Evolutionary conservation across 352 stramenopile genomes (phyloP), one percentile per base, ranked within the genome.

Genomic region (Globisporangium cylindrosporum): DNA sequence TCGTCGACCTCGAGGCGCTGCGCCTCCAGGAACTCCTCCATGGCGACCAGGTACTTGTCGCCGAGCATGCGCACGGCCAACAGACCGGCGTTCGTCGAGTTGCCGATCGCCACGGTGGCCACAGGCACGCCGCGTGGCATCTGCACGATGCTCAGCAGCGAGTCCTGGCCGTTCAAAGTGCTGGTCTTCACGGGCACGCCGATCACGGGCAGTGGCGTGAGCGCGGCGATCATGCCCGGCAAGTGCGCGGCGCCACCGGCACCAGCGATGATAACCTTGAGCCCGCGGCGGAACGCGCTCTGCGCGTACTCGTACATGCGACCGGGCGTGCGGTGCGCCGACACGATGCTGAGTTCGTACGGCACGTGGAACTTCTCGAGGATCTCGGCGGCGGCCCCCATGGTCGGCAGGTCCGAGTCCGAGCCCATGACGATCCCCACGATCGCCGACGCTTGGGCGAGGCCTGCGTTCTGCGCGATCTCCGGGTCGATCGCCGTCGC

Each of bases 41-140:
- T 99, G 49, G 91, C 87, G 20, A 88, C 78, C 60, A 93, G 73
- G 61, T 96, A 85, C 54, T 81, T 65, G 32, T 79, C 89, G 36
- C 89, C 96, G 9, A 99, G 80, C 57, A 98, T 99, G 36, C 97
- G 88, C 58, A 99, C 93, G 27, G 98, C 97, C 62, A 99, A 73
- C n/a, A 99, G 74, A 29, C 97, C 98, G 0, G 97, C 97, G 81
- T 99, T 99, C 54, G 86, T 98, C 15, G 97, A 92, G 83, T 99
- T 99, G 64, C 97, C 97, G 72, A 99, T 99, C 1, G 96, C 97
- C 15, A 99, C 97, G 12, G 98, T 99, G 1, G 98, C 98, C 46
- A 99, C 97, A 12, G 98, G 98, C 38, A 99, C 90, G 59, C 98
- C 98, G 38, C 95, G 81, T 43, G 98, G 98, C 97, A 99, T 99